Percentiles rank a stretch among this genome's conserved stretches.
Evolutionary conservation across 306 rosid genomes (phyloP).

Genomic region (Ceratonia siliqua): DNA sequence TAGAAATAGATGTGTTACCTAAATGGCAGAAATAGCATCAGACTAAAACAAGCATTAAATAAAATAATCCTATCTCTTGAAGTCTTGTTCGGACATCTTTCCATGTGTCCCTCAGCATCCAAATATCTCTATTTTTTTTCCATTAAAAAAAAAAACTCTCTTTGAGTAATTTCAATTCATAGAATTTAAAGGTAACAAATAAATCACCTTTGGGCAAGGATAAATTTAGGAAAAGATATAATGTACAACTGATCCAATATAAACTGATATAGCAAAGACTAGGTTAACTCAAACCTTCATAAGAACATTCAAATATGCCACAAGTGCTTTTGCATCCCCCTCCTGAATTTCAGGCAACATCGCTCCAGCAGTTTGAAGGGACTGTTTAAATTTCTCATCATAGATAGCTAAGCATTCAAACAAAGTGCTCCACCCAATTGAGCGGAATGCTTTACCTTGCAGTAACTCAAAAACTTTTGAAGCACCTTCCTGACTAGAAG

Average conservation of each 20-base stretch:
- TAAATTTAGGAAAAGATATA: background rate
- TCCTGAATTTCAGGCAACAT: conserved; percentile 85
- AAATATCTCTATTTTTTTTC: background rate
- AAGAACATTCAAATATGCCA: conserved; percentile 87
- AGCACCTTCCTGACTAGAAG: conserved; percentile 92
- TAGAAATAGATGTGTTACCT: background rate
- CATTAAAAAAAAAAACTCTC: background rate
- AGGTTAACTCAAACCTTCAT: conserved; percentile 61
- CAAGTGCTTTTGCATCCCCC: conserved; percentile 98
- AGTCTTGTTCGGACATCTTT: background rate
- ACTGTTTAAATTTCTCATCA: conserved; percentile 91
- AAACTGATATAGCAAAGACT: background rate
- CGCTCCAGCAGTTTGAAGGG: conserved; percentile 87
- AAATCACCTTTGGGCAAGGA: background rate
- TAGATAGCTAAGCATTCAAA: conserved; percentile 91
- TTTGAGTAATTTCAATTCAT: background rate
- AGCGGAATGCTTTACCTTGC: conserved; percentile 91
- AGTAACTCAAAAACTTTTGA: conserved; percentile 91
- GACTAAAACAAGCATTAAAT: background rate
- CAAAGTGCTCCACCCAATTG: conserved; percentile 98
- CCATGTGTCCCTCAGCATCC: background rate
- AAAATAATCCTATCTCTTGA: background rate
- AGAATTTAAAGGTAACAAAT: background rate
- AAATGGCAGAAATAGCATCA: conserved; percentile 1
- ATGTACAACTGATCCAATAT: background rate